A percentile compares a stretch with the other conserved stretches of the same genome.
These are phyloP conservation scores for Blastobotrys muscicola DNA, from an alignment of 805 yeast genomes.

Conservation along the genomic window DNA sequence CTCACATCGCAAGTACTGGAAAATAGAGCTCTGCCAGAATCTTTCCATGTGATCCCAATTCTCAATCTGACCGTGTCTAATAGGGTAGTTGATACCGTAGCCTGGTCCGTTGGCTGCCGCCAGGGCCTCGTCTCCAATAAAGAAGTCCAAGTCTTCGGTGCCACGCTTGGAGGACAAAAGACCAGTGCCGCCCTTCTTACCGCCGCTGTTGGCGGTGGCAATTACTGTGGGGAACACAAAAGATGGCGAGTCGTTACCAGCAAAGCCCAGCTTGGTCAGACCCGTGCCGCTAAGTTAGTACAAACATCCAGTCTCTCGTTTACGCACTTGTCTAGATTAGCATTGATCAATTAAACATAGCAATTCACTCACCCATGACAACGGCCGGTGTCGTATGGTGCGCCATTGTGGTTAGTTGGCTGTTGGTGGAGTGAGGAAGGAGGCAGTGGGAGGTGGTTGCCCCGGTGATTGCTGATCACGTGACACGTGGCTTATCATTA, in stretches of 20 bases:
- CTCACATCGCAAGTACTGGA: conserved; percentile 92
- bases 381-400: conserved; percentile 56
- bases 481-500: no score
- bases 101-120: conserved; percentile 86
- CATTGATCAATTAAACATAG: not conserved
- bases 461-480: no score
- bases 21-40: conserved; percentile 95
- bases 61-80: conserved; percentile 95
- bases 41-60: conserved; percentile 99
- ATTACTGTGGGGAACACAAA: conserved; percentile 97
- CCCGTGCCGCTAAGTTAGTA: conserved; percentile 75
- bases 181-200: conserved; percentile 29
- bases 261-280: conserved; percentile 92
- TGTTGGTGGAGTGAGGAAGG: no score
- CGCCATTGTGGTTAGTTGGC: conserved; percentile 14
- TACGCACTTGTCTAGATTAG: not conserved
- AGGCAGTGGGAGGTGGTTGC: no score
- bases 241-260: conserved; percentile 97
- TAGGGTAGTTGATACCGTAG: conserved; percentile 83
- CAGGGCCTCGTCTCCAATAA: conserved; percentile 91
- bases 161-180: conserved; percentile 66
- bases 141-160: conserved; percentile 88
- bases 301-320: not conserved
- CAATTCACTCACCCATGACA: conserved; percentile 71
- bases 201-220: conserved; percentile 43